Conservation (phyloP, 805 yeast genomes). For the Candida tallmaniae region DNA sequence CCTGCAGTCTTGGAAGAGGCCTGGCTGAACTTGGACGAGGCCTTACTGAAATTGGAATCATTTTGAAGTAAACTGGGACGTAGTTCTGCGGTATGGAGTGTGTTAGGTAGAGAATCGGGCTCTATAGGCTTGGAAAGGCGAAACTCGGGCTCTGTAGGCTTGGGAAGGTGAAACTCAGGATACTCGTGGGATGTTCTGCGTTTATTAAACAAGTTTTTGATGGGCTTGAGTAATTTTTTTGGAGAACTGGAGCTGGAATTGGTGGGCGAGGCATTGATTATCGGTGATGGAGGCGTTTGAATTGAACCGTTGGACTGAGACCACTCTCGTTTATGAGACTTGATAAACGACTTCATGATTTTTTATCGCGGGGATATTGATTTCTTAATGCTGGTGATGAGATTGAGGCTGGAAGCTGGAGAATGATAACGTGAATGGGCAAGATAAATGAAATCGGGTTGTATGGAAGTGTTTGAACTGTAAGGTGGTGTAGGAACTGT, state of each 20-base stretch:
- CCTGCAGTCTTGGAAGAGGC: background rate
- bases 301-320: constrained; percentile 6
- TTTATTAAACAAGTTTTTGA: constrained; percentile 25
- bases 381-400: too few relatives aligned
- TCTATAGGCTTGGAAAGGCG: background rate
- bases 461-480: too few relatives aligned
- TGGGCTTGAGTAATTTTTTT: constrained; percentile 34
- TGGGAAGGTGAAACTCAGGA: background rate
- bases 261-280: constrained; percentile 13
- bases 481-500: too few relatives aligned
- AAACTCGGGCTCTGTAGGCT: background rate
- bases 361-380: too few relatives aligned
- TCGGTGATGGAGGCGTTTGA: constrained; percentile 20
- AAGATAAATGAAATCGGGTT: too few relatives aligned
- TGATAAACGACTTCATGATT: constrained; percentile 29
- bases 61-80: too few relatives aligned
- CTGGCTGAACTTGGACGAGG: background rate
- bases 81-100: background rate
- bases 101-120: background rate
- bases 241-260: constrained; percentile 23
- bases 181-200: constrained; percentile 1
- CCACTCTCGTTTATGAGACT: constrained; percentile 22
- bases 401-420: too few relatives aligned
- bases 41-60: constrained; percentile 1
- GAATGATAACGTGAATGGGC: too few relatives aligned